Base-by-base conservation (phyloP, 345 rosid species). In the Physaria fendleri region DNA sequence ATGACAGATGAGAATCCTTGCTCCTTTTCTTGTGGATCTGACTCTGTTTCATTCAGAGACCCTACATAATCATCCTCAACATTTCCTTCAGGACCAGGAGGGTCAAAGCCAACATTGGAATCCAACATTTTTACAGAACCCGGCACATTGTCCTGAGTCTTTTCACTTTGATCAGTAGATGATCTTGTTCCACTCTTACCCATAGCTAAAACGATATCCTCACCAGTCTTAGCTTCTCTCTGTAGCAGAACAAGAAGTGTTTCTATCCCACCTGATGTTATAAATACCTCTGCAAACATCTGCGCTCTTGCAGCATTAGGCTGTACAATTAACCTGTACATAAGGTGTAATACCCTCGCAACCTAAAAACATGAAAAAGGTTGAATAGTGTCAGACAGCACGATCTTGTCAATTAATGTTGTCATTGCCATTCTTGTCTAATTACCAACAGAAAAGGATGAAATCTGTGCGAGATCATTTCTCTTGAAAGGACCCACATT, bases 221-320 rank as follows among this genome's bases (percentile, higher is more conserved):
- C 95, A 14, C 96, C 95, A 74, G 77, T 78, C 78, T 87, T 89
- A 57, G 88, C 97, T 84, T 94, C 97, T 59, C 83, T 78, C 62
- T 94, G 99, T 73, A 94, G 81, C 68, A 94, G 75, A 59, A 94
- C 97, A 71, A 94, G 97, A 78, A 94, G 96, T 20, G 92, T 85
- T 75, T 94, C 99, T 75, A 90, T 75, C 47, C 99, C 99, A 70
- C 95, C 99, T 40, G 85, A 78, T 70, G 73, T 67, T 64, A 94
- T 76, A 71, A 90, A 90, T 64, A 82, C 86, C 73, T 81, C 92
- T 0, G 95, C 83, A 82, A 90, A 89, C 46, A 66, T 66, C 51
- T 76, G 69, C 72, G 99, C 92, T 82, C 87, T 81, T 56, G 84
- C 40, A 44, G 85, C 76, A 73, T 90, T 94, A 73, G 99, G 99